Evolutionary conservation across 495 filamentous ascomycete genomes (phyloP), one percentile per base, ranked within the genome.

Genomic region (Acidomyces sp.): DNA sequence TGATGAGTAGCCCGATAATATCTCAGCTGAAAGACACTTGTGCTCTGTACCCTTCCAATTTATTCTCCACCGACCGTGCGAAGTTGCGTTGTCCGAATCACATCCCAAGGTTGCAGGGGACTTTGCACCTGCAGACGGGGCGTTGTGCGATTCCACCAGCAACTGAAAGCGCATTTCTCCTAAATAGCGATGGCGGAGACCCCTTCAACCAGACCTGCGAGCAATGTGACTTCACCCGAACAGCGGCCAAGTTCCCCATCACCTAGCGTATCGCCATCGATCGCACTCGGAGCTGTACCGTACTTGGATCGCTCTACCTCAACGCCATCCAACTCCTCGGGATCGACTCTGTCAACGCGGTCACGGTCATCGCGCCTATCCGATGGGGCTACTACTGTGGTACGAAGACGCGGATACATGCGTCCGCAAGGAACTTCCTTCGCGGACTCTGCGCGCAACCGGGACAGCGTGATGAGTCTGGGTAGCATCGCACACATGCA

Each of bases 401-500:
- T 54, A 7, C 51, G 74, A 46, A 65, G 80, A 51, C 70, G 87
- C 41, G 87, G 87, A 20, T 95, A 86, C 63, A 81, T 93, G 59
- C 78, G 90, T 37, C 86, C 92, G 0, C 82, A 87, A 58, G 84
- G 79, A 20, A 93, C 82, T 24, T 74, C 84, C 51, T 97, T 97
- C 58, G 81, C 90, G 9, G 78, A 79, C 21, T 96, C 90, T 24
- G 90, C 90, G 37, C 75, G 74, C 48, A 80, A 83, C 31, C 68
- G 90, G 43, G 86, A 96, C 47, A 94, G 85, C 52, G 90, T 97
- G 40, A 77, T 95, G 71, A 93, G 82, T 55, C 62, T 97, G 46
- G 90, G 90, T 18, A 94, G 86, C 55, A 97, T 97, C 52, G 85
- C 87, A 33, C 90, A 97, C 63, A 63, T 97, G 51, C 90, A 97